These are phyloP conservation scores for Russula ochroleuca DNA, from an alignment of 768 basidiomycete genomes.

Conservation along the genomic window DNA sequence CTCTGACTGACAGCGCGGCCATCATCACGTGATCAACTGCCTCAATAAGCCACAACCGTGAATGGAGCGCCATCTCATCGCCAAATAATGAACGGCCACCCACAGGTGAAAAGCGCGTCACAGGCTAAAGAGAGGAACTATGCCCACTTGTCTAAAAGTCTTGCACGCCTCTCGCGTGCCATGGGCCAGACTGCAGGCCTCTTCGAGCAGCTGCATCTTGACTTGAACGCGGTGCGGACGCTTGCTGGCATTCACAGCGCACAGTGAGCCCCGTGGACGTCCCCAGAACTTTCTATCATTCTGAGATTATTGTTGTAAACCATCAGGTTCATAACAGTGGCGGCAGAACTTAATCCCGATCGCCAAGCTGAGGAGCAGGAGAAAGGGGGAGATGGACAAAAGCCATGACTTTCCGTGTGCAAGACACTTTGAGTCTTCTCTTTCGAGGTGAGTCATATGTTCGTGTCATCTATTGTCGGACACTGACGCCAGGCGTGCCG, in stretches of 20 bases:
- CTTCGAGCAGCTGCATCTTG: slow-evolving; percentile 69
- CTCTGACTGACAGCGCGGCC: background rate
- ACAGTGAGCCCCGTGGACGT: slow-evolving; percentile 49
- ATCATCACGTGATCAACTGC: slow-evolving; percentile 14
- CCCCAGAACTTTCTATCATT: background rate
- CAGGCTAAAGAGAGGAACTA: slow-evolving; percentile 81
- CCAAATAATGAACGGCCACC: slow-evolving; percentile 27
- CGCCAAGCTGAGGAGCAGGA: slow-evolving; percentile 17
- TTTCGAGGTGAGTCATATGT: slow-evolving; percentile 11
- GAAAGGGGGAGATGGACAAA: background rate
- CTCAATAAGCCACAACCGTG: background rate
- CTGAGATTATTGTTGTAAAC: background rate
- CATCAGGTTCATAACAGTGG: slow-evolving; percentile 49
- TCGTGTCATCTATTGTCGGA: slow-evolving; percentile 9
- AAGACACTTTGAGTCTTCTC: background rate
- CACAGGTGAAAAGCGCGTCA: slow-evolving; percentile 55
- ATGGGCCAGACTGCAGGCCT: slow-evolving; percentile 71
- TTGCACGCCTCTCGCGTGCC: slow-evolving; percentile 63
- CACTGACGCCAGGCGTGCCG: slow-evolving; percentile 13
- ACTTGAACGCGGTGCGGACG: slow-evolving; percentile 72
- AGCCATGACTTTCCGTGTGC: slow-evolving; percentile 1
- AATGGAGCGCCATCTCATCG: background rate
- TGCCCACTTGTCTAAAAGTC: slow-evolving; percentile 63
- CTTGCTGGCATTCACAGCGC: slow-evolving; percentile 78
- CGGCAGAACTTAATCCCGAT: slow-evolving; percentile 41